Evolutionary conservation across 192 early-diverging fungal species (phyloP).

Genomic region (Chytriomyces confervae): DNA sequence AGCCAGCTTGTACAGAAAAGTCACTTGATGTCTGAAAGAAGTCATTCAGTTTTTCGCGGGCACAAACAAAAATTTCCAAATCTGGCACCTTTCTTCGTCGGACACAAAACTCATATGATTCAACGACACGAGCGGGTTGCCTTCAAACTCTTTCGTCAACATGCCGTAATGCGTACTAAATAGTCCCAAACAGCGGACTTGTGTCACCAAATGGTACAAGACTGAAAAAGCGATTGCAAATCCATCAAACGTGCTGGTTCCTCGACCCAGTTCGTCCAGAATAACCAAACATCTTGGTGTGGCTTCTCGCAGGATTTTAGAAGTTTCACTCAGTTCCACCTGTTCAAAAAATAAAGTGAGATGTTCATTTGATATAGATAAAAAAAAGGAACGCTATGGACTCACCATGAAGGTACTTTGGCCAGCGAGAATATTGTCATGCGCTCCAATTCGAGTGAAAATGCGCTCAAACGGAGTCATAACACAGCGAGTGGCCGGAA

Average conservation of each 20-base stretch:
- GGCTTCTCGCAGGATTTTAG: conserved; percentile 88
- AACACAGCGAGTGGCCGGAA: conserved; percentile 78
- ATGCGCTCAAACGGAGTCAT: conserved; percentile 90
- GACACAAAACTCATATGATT: conserved; percentile 80
- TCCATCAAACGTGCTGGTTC: conserved; percentile 96
- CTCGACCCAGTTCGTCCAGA: conserved; percentile 96
- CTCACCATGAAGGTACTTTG: conserved; percentile 93
- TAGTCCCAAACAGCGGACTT: conserved; percentile 85
- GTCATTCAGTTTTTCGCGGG: neutral
- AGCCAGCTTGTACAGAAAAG: conserved; percentile 91
- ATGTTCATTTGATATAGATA: conserved; percentile 39
- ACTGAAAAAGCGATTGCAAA: conserved; percentile 94
- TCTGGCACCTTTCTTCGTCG: conserved; percentile 66
- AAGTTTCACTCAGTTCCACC: conserved; percentile 88
- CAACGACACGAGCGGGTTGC: conserved; percentile 70
- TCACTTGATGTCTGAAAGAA: conserved; percentile 70
- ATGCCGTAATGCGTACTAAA: conserved; percentile 98
- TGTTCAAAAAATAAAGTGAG: neutral
- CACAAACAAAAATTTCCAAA: neutral
- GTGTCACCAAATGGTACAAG: conserved; percentile 80
- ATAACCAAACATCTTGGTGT: conserved; percentile 91
- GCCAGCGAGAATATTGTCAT: conserved; percentile 93
- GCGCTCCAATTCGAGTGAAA: conserved; percentile 95
- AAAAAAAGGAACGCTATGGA: neutral
- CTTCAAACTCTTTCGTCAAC: conserved; percentile 83